Conservation (phyloP, 352 stramenopile genomes). For the Chrysophaeum taylorii region DNA sequence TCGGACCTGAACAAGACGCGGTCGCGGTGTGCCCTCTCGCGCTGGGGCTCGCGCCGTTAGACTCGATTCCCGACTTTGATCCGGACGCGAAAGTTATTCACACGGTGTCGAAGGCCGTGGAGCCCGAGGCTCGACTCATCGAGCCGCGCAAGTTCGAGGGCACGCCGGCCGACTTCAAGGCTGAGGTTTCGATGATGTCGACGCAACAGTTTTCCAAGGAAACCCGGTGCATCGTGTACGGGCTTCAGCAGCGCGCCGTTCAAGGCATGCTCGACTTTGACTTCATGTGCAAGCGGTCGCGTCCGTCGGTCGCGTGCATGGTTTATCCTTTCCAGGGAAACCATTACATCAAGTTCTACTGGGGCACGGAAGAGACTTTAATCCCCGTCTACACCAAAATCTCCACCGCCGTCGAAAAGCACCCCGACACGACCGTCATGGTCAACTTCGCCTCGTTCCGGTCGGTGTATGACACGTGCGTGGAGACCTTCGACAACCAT, state of each 20-base stretch:
- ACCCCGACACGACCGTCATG: constrained; percentile 78
- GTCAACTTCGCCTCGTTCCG: constrained; percentile 96
- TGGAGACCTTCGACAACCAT: constrained; percentile 78
- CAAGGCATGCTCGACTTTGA: constrained; percentile 96
- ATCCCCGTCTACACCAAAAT: constrained; percentile 79
- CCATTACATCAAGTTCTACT: constrained; percentile 92
- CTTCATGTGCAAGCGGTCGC: constrained; percentile 88
- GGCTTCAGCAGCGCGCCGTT: constrained; percentile 78
- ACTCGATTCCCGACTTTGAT: constrained; percentile 52
- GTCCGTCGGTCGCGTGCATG: constrained; percentile 79
- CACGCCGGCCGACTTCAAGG: constrained; percentile 29
- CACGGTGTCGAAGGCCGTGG: constrained; percentile 19
- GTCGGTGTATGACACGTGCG: constrained; percentile 82
- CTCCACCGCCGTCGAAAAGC: constrained; percentile 39
- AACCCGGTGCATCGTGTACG: constrained; percentile 85
- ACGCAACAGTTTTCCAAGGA: constrained; percentile 50
- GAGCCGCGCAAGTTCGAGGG: not conserved
- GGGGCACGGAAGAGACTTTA: constrained; percentile 81
- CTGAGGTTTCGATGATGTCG: constrained; percentile 17
- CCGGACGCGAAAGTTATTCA: constrained; percentile 33
- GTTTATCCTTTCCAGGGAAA: constrained; percentile 89
- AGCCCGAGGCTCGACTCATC: not conserved
- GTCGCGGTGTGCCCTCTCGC: constrained; percentile 82
- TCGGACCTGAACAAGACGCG: constrained; percentile 88
- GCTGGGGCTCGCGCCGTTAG: constrained; percentile 63